Evolutionary conservation across 371 early-diverging fungal genomes (phyloP), one percentile per base, ranked within the genome.

Genomic region (Enterospora canceri): DNA sequence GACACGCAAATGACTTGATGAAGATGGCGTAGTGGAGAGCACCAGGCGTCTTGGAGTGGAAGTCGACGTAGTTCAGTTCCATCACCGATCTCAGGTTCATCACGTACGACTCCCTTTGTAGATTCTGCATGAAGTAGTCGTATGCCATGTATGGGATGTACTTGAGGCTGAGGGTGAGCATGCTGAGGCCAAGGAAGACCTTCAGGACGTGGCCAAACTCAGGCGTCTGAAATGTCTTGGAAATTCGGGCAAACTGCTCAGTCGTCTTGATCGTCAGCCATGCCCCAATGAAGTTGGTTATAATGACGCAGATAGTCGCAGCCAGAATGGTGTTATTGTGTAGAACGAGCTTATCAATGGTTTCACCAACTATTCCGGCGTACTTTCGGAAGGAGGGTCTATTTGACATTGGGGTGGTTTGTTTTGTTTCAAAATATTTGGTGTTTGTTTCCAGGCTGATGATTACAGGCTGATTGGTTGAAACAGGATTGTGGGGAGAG

Each of bases 1-100:
- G 56, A n/a, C 57, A 40, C 1, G 76, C 71, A 23, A 30, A 50
- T 26, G 74, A 62, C 56, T 68, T 69, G 48, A 76, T 51, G 15
- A 70, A 50, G 8, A 76, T 73, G 16, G 54, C 31, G 21, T 23
- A 26, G 0, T 62, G 48, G n/a, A 76, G 62, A n/a, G 69, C 73
- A 19, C 76, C 73, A 19, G 63, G 32, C n/a, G 68, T 60, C 24
- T 51, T 50, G 15, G 24, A 29, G 21, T 72, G 50, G 50, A 73
- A 76, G 5, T 56, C 55, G 21, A 19, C 34, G 57, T 65, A 65
- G 18, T 66, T 53, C 28, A 70, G 19, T n/a, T 40, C 31, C n/a
- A 76, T 34, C 57, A 33, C 72, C 31, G 62, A 26, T 31, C 62
- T 54, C n/a, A 70, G 63, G 47, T 59, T 23, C 23, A 56, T 48